These are phyloP conservation scores for Kodamaea sp. DNA, from an alignment of 1,139 yeast species.

Conservation along the genomic window DNA sequence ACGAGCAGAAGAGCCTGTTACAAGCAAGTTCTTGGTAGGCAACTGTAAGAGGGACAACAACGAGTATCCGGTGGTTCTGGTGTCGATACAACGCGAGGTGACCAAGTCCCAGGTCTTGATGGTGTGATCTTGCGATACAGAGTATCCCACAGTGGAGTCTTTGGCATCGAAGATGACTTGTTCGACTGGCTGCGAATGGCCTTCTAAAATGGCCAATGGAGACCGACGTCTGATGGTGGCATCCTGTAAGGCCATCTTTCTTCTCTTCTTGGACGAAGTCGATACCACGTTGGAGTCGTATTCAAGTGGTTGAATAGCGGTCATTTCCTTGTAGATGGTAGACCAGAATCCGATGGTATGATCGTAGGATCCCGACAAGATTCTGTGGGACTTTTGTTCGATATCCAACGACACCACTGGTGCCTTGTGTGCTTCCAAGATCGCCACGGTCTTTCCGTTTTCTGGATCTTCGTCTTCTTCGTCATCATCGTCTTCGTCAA, in stretches of 20 bases:
- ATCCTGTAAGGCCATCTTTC: constrained; percentile 78
- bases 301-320: constrained; percentile 63
- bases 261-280: constrained; percentile 85
- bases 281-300: constrained; percentile 54
- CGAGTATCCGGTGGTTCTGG: constrained; percentile 87
- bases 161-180: constrained; percentile 71
- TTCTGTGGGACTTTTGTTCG: constrained; percentile 49
- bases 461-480: constrained; percentile 55
- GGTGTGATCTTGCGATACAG: constrained; percentile 94
- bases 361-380: constrained; percentile 86
- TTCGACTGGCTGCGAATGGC: constrained; percentile 86
- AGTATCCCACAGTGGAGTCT: constrained; percentile 82
- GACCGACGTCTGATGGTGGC: constrained; percentile 77
- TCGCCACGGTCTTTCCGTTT: constrained; percentile 76
- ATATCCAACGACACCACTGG: constrained; percentile 81
- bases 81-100: constrained; percentile 79
- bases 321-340: constrained; percentile 80
- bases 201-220: constrained; percentile 73
- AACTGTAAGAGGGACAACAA: constrained; percentile 73
- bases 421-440: constrained; percentile 85
- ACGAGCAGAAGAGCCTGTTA: constrained; percentile 94
- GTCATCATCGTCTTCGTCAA: constrained; percentile 22
- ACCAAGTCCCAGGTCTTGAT: constrained; percentile 95
- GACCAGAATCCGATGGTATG: constrained; percentile 87
- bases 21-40: constrained; percentile 66